A percentile compares a stretch with the other conserved stretches of the same genome.
phyloP scores from a whole-genome alignment of 306 rosid species.

The Luffa aegyptiaca region DNA sequence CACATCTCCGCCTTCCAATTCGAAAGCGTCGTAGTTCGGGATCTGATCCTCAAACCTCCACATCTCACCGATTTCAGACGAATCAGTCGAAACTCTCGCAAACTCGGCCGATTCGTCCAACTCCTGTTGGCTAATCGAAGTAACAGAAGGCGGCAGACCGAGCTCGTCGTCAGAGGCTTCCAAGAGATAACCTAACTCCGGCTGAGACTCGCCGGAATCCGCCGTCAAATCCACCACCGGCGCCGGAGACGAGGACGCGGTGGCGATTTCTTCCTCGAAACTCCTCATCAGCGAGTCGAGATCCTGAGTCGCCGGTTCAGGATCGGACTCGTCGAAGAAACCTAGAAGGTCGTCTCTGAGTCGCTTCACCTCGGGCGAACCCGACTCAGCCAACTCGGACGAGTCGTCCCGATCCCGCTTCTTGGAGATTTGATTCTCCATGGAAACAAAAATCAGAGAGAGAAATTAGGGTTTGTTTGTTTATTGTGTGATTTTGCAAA shows the following conservation, averaged over 20 bases:
- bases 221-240: constrained; percentile 33
- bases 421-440: background rate
- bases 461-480: background rate
- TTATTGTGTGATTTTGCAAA: background rate
- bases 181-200: constrained; percentile 61
- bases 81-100: constrained; percentile 33
- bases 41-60: constrained; percentile 60
- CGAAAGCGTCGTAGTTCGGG: constrained; percentile 56
- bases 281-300: constrained; percentile 72
- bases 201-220: constrained; percentile 55
- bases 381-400: constrained; percentile 4
- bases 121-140: constrained; percentile 5
- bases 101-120: constrained; percentile 31
- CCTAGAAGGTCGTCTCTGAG: constrained; percentile 55
- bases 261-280: constrained; percentile 67
- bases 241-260: constrained; percentile 22
- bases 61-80: constrained; percentile 50
- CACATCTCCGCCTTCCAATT: constrained; percentile 25
- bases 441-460: background rate
- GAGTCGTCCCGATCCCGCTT: constrained; percentile 14
- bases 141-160: constrained; percentile 53
- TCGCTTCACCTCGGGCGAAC: constrained; percentile 52
- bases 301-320: constrained; percentile 38
- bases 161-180: constrained; percentile 91
- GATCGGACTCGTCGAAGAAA: constrained; percentile 51